Evolutionary conservation across 2,329 filamentous ascomycete species (phyloP), one percentile per base, ranked within the genome.

Genomic region (Alternaria sp.): DNA sequence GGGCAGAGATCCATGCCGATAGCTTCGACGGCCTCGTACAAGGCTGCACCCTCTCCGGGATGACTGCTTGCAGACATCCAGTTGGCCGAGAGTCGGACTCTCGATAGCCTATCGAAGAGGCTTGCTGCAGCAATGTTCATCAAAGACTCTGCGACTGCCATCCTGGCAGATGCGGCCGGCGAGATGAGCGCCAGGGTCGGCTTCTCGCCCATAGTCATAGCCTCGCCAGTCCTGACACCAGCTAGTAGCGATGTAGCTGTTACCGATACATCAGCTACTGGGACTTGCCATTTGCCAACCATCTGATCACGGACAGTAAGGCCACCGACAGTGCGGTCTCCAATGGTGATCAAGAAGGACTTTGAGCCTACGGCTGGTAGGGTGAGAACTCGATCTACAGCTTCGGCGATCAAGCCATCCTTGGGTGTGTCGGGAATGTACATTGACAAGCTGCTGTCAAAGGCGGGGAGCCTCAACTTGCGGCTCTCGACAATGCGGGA

Each of bases 61-160:
- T 97, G 93, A 76, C 90, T 93, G 64, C 94, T 92, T n/a, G 95
- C 95, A 4, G 93, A 94, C 96, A 98, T 98, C 95, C 95, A 99
- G 83, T 99, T 98, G 53, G 95, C 95, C 4, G 94, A 97, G 10
- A 98, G 87, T 77, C 95, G 91, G 65, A 98, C 90, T 46, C 92
- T 89, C 63, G 87, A 87, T 55, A 98, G 83, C 58, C 92, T 89
- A 49, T 91, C 91, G 59, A 90, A 86, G 21, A 91, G 82, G 77
- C 91, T 86, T 19, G 90, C 92, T 59, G 96, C 96, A 40, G 92
- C 93, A 62, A 99, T 85, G 80, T 99, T 99, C 87, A 97, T 90
- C 63, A 99, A 84, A 63, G 92, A 93, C 82, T 99, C 96, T 1
- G 91, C 94, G 62, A 99, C 94, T 3, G 96, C 93, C 96, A 99